phyloP scores from a whole-genome alignment of 768 basidiomycete genomes.

The Myochromella boudieri region DNA sequence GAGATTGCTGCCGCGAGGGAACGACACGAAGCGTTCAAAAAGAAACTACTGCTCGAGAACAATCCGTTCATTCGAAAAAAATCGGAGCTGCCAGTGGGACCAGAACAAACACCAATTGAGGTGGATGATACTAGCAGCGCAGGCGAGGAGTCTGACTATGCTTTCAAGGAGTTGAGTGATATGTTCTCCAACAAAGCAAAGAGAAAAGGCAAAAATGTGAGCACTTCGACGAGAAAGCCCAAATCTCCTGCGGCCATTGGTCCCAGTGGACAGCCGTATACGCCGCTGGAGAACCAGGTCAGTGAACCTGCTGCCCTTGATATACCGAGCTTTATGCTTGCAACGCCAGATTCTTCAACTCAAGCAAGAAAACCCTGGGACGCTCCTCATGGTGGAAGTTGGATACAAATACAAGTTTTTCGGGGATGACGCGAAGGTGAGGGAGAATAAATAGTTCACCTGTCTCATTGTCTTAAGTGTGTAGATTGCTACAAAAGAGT shows the following conservation, averaged over 20 bases:
- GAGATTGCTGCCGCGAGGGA: constrained; percentile 23
- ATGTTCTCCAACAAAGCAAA: constrained; percentile 45
- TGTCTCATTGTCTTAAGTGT: constrained; percentile 3
- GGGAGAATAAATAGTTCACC: constrained; percentile 5
- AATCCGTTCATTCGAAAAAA: constrained; percentile 31
- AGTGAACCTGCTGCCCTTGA: not conserved
- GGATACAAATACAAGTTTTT: constrained; percentile 87
- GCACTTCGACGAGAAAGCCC: constrained; percentile 21
- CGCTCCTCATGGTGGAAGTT: constrained; percentile 75
- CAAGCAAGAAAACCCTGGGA: constrained; percentile 64
- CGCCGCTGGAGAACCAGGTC: constrained; percentile 76
- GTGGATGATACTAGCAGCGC: constrained; percentile 28
- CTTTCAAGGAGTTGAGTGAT: constrained; percentile 46
- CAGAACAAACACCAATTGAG: constrained; percentile 21
- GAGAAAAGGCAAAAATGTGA: constrained; percentile 29
- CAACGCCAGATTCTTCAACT: constrained; percentile 49
- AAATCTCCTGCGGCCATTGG: constrained; percentile 51
- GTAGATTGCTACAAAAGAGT: constrained; percentile 71
- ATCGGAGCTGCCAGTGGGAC: constrained; percentile 13
- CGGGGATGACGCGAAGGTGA: constrained; percentile 78
- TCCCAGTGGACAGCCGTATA: constrained; percentile 70
- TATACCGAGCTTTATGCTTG: not conserved
- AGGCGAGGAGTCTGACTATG: constrained; percentile 42
- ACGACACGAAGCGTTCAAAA: constrained; percentile 46
- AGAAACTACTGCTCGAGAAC: constrained; percentile 49